phyloP scores from a whole-genome alignment of 192 early-diverging fungal species.

The Coemansia sp. region DNA sequence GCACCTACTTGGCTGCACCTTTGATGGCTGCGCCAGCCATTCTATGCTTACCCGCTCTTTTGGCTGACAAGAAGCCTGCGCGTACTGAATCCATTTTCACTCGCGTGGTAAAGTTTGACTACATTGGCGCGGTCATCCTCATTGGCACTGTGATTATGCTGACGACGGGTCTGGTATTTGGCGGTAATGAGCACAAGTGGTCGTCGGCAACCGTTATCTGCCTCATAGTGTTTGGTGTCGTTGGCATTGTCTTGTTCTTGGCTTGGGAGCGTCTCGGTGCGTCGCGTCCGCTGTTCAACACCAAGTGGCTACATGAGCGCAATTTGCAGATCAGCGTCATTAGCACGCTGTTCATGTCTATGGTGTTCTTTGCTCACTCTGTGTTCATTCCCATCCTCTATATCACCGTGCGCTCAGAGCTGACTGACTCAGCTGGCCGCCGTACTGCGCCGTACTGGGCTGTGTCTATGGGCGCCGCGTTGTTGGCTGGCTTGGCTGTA shows the following conservation, averaged over 20 bases:
- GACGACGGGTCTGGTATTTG: conserved; percentile 44
- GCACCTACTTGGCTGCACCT: conserved; percentile 45
- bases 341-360: conserved; percentile 44
- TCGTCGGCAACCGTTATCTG: conserved; percentile 45
- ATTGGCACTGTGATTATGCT: conserved; percentile 44
- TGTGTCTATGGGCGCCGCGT: conserved; percentile 26
- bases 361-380: conserved; percentile 35
- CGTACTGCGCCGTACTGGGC: conserved; percentile 50
- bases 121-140: conserved; percentile 33
- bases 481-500: conserved; percentile 27
- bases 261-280: conserved; percentile 36
- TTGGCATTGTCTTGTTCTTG: conserved; percentile 32
- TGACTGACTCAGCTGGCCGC: conserved; percentile 31
- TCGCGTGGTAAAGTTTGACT: conserved; percentile 38
- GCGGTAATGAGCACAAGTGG: conserved; percentile 56
- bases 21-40: conserved; percentile 33
- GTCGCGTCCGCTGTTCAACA: conserved; percentile 39
- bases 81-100: conserved; percentile 23
- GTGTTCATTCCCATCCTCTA: conserved; percentile 51
- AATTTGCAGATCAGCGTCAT: conserved; percentile 53
- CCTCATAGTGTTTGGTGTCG: conserved; percentile 47
- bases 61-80: conserved; percentile 17
- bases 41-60: conserved; percentile 45
- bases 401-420: conserved; percentile 33
- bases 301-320: conserved; percentile 45